Conservation (phyloP, 345 rosid species). For the Cardiospermum halicacabum region DNA sequence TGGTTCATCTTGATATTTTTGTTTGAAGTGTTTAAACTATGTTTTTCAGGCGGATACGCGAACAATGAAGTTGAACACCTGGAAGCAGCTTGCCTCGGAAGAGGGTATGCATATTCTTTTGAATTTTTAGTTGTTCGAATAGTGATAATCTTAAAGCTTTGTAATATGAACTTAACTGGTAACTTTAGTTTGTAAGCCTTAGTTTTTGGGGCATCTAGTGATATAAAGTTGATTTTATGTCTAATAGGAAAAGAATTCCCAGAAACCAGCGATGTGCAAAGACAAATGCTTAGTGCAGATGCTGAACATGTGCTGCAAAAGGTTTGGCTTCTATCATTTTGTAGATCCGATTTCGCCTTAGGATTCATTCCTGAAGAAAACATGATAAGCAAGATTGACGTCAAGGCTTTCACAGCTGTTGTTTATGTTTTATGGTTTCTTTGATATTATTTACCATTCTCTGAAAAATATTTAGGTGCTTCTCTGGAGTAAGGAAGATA, state of each 20-base stretch:
- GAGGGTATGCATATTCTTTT: constrained; percentile 48
- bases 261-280: constrained; percentile 41
- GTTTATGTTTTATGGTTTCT: not conserved
- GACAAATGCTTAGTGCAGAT: constrained; percentile 50
- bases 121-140: not conserved
- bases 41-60: constrained; percentile 69
- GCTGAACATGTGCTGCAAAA: constrained; percentile 72
- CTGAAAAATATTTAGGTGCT: constrained; percentile 50
- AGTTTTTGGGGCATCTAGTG: constrained; percentile 6
- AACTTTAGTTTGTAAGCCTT: too few relatives aligned
- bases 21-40: constrained; percentile 12
- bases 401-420: too few relatives aligned
- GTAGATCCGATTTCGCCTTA: constrained; percentile 9
- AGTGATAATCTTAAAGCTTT: not conserved
- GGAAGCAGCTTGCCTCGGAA: constrained; percentile 91
- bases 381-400: not conserved
- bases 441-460: constrained; percentile 8
- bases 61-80: constrained; percentile 72
- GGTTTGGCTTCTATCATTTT: constrained; percentile 46
- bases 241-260: constrained; percentile 70
- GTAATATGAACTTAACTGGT: not conserved
- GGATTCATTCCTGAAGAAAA: not conserved
- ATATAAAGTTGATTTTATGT: constrained; percentile 4
- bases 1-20: not conserved
- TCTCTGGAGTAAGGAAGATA: constrained; percentile 55